Percentiles rank a stretch among this genome's conserved stretches.
These are phyloP conservation scores for Smallanthus sonchifolius DNA, from an alignment of 129 eudicot species.

Conservation along the genomic window DNA sequence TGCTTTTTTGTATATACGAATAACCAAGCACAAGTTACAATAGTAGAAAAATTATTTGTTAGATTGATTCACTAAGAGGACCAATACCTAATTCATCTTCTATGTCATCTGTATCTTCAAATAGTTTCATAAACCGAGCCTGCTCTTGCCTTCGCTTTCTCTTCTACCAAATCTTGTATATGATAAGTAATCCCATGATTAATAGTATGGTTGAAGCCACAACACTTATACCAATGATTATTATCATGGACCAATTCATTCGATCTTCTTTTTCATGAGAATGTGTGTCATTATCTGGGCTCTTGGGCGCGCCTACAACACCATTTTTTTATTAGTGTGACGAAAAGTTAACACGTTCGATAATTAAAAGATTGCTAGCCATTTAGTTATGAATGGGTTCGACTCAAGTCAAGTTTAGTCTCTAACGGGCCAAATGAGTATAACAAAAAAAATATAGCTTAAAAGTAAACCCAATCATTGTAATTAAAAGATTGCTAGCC, in stretches of 20 bases:
- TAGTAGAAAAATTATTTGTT: constrained; percentile 1
- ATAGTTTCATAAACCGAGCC: constrained; percentile 73
- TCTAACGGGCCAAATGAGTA: neutral
- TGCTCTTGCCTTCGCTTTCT: constrained; percentile 72
- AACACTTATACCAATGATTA: constrained; percentile 32
- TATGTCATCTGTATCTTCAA: constrained; percentile 63
- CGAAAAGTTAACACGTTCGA: neutral
- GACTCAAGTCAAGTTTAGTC: neutral
- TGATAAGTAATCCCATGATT: constrained; percentile 36
- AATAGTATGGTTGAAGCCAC: constrained; percentile 30
- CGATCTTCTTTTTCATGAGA: constrained; percentile 15
- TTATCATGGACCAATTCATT: constrained; percentile 33
- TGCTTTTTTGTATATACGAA: constrained; percentile 17
- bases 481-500: neutral
- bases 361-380: neutral
- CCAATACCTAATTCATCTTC: constrained; percentile 88
- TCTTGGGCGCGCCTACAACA: neutral
- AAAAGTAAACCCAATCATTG: neutral
- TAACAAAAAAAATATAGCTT: neutral
- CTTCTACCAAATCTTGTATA: constrained; percentile 64
- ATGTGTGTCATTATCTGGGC: neutral
- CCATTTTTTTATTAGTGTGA: neutral
- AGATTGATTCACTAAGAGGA: constrained; percentile 49
- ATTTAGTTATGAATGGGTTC: neutral
- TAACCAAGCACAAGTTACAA: constrained; percentile 3